Percentiles rank a stretch among this genome's conserved stretches.
Conservation (phyloP, 768 basidiomycete species). For the Hortiboletus campestris region DNA sequence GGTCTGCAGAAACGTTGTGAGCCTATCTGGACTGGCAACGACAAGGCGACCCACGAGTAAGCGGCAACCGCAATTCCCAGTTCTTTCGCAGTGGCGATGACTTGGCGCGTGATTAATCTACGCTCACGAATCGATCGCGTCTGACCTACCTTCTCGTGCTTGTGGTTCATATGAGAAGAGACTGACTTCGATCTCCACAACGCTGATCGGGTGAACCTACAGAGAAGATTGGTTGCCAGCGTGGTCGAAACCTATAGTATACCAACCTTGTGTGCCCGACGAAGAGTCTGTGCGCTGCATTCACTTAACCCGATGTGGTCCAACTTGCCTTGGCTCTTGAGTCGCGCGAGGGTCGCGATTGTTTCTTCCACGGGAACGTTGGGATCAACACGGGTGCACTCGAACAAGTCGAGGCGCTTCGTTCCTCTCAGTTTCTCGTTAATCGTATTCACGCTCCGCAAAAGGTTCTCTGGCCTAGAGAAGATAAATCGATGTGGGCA, state of each 20-base stretch:
- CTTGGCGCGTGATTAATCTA: slow-evolving; percentile 23
- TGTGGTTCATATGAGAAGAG: slow-evolving; percentile 55
- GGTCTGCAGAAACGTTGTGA: slow-evolving; percentile 36
- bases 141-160: slow-evolving; percentile 38
- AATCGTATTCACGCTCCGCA: slow-evolving; percentile 43
- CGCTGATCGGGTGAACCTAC: slow-evolving; percentile 53
- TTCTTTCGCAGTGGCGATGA: slow-evolving; percentile 53
- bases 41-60: slow-evolving; percentile 44
- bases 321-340: slow-evolving; percentile 36
- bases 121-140: background rate
- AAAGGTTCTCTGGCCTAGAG: slow-evolving; percentile 37
- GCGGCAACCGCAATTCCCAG: slow-evolving; percentile 55
- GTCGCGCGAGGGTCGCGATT: slow-evolving; percentile 40
- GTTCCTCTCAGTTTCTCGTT: slow-evolving; percentile 47
- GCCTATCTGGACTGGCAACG: background rate
- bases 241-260: background rate
- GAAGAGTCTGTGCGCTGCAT: slow-evolving; percentile 48
- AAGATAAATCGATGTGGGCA: background rate
- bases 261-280: slow-evolving; percentile 29
- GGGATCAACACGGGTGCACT: slow-evolving; percentile 47
- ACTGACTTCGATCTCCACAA: slow-evolving; percentile 68
- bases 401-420: slow-evolving; percentile 59
- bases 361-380: slow-evolving; percentile 45
- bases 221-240: background rate
- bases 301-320: slow-evolving; percentile 61